phyloP scores from a whole-genome alignment of 441 rosid species.

The Aleurites moluccanus region DNA sequence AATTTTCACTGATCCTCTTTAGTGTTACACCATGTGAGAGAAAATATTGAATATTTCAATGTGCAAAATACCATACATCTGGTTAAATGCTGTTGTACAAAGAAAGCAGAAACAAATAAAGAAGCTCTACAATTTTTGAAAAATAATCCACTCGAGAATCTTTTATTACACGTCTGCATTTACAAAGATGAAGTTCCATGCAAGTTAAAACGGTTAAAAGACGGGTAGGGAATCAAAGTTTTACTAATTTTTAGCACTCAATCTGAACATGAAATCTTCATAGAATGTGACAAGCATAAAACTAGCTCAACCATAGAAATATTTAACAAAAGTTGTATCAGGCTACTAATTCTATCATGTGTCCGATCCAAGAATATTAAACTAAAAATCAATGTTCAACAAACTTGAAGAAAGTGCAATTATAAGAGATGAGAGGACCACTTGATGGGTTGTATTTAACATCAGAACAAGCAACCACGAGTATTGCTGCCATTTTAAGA shows the following conservation, averaged over 20 bases:
- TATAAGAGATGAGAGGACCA: background rate
- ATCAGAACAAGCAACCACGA: constrained; percentile 18
- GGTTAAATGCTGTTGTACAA: background rate
- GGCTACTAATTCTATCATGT: constrained; percentile 14
- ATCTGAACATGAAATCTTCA: background rate
- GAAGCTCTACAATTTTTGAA: background rate
- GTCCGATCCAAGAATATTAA: background rate
- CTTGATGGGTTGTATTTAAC: background rate
- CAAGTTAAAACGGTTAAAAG: background rate
- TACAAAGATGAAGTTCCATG: background rate
- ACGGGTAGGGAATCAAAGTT: background rate
- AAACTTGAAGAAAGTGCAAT: constrained; percentile 3
- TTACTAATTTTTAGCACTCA: background rate
- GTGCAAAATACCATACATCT: too few species aligned
- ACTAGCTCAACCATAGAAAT: constrained; percentile 3
- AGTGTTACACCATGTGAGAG: background rate
- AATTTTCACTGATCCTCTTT: too few species aligned
- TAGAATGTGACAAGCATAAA: background rate
- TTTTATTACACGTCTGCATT: constrained; percentile 10
- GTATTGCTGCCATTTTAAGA: constrained; percentile 20
- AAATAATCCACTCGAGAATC: background rate
- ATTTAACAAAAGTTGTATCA: constrained; percentile 7
- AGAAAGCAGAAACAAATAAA: background rate
- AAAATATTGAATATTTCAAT: background rate
- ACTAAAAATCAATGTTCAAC: background rate